phyloP scores from a whole-genome alignment of 192 early-diverging fungal genomes.

The Phycomyces nitens region DNA sequence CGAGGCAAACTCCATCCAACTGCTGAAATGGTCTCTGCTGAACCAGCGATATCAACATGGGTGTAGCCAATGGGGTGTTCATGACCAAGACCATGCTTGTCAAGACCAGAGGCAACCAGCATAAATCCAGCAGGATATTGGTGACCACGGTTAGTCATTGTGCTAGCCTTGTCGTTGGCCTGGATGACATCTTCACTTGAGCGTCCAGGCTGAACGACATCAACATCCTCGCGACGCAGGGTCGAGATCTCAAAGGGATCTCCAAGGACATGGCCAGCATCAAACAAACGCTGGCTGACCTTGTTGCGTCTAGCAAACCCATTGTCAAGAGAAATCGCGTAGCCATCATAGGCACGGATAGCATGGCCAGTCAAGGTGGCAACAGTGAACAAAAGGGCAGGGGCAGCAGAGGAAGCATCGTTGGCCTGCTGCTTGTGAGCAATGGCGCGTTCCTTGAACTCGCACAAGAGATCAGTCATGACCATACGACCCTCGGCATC shows the following conservation, averaged over 20 bases:
- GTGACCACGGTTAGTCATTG: constrained; percentile 74
- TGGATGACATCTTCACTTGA: constrained; percentile 81
- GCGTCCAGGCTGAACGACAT: constrained; percentile 56
- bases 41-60: constrained; percentile 84
- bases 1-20: constrained; percentile 63
- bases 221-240: constrained; percentile 76
- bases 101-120: constrained; percentile 71
- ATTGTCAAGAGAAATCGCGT: constrained; percentile 74
- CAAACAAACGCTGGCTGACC: constrained; percentile 58
- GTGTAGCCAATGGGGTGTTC: constrained; percentile 71
- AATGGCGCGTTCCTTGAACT: constrained; percentile 70
- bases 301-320: constrained; percentile 64
- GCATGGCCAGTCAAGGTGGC: constrained; percentile 88
- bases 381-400: constrained; percentile 67
- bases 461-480: constrained; percentile 74
- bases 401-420: constrained; percentile 38
- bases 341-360: constrained; percentile 71
- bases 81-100: constrained; percentile 64
- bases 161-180: constrained; percentile 71
- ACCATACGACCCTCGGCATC: constrained; percentile 91
- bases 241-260: constrained; percentile 82
- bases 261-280: constrained; percentile 65
- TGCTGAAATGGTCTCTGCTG: constrained; percentile 62
- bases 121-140: constrained; percentile 86
- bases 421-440: constrained; percentile 49